Percentiles rank a stretch among this genome's conserved stretches.
Conservation (phyloP, 495 filamentous ascomycete species). For the Penicillium riverlandense region DNA sequence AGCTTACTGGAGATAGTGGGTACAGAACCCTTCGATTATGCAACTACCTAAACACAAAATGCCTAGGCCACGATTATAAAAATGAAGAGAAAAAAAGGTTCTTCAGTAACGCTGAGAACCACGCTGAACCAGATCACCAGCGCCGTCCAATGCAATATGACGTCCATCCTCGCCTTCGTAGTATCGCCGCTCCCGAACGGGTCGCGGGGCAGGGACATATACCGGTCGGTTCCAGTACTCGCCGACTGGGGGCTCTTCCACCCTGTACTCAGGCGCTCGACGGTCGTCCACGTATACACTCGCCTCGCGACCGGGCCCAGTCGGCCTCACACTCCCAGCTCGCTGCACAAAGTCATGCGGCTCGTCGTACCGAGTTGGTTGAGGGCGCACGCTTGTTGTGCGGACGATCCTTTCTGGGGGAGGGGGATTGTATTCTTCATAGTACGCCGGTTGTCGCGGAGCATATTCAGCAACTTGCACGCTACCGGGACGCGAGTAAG, state of each 20-base stretch:
- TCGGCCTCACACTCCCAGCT: slow-evolving; percentile 45
- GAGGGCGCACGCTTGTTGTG: slow-evolving; percentile 52
- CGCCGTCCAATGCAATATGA: slow-evolving; percentile 22
- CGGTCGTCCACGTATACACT: slow-evolving; percentile 36
- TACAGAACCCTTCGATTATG: too few species aligned
- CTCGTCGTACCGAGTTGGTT: slow-evolving; percentile 47
- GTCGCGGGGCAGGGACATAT: slow-evolving; percentile 37
- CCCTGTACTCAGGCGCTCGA: slow-evolving; percentile 18
- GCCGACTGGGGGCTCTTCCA: too few species aligned
- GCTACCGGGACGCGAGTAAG: slow-evolving; percentile 29
- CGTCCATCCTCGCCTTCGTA: slow-evolving; percentile 29
- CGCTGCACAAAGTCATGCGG: slow-evolving; percentile 39
- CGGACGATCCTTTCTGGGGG: slow-evolving; percentile 49
- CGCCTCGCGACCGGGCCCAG: slow-evolving; percentile 23
- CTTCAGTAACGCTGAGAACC: slow-evolving; percentile 21
- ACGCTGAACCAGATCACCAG: slow-evolving; percentile 22
- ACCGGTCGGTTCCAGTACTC: too few species aligned
- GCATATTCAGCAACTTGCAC: slow-evolving; percentile 39
- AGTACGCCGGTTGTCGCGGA: slow-evolving; percentile 24
- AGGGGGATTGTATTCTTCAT: slow-evolving; percentile 34
- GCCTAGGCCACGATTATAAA: too few species aligned
- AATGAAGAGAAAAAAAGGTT: too few species aligned
- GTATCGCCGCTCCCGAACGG: slow-evolving; percentile 32
- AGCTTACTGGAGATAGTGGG: too few species aligned
- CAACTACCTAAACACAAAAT: too few species aligned